Conservation (phyloP, 352 stramenopile species). For the Phytopythium ostracodes region DNA sequence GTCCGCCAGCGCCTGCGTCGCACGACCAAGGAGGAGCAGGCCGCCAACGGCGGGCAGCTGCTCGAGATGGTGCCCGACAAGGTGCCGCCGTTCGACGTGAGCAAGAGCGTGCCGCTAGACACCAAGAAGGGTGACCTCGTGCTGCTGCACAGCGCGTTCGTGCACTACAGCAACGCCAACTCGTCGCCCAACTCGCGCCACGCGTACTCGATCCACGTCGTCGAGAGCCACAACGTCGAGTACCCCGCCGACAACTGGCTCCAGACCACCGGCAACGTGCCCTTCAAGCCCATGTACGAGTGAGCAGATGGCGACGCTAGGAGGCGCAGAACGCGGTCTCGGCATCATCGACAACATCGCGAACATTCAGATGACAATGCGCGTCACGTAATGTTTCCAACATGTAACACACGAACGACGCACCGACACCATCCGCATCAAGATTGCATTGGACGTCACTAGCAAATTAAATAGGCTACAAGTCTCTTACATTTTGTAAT, state of each 20-base stretch:
- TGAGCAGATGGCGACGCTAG: not conserved
- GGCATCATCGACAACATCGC: too few species aligned
- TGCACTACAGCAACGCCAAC: constrained; percentile 96
- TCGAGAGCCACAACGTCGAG: constrained; percentile 85
- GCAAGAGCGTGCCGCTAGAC: constrained; percentile 48
- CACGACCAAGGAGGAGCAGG: constrained; percentile 45
- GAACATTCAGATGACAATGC: too few species aligned
- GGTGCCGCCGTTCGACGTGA: constrained; percentile 55
- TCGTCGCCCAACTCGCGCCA: constrained; percentile 84
- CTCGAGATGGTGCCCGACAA: constrained; percentile 57
- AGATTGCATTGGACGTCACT: too few species aligned
- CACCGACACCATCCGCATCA: too few species aligned
- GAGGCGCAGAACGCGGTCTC: too few species aligned
- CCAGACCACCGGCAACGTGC: constrained; percentile 78
- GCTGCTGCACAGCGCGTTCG: constrained; percentile 90
- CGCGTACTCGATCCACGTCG: constrained; percentile 95
- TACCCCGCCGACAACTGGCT: constrained; percentile 94
- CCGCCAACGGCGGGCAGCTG: constrained; percentile 32
- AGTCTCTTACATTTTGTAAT: too few species aligned
- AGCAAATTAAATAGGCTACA: too few species aligned
- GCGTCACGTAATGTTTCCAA: too few species aligned
- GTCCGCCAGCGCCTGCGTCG: constrained; percentile 85
- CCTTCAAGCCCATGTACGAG: constrained; percentile 67
- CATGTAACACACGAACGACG: too few species aligned
- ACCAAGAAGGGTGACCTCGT: constrained; percentile 94